phyloP scores from a whole-genome alignment of 1,139 yeast genomes.

The Geotrichum klebahnii region DNA sequence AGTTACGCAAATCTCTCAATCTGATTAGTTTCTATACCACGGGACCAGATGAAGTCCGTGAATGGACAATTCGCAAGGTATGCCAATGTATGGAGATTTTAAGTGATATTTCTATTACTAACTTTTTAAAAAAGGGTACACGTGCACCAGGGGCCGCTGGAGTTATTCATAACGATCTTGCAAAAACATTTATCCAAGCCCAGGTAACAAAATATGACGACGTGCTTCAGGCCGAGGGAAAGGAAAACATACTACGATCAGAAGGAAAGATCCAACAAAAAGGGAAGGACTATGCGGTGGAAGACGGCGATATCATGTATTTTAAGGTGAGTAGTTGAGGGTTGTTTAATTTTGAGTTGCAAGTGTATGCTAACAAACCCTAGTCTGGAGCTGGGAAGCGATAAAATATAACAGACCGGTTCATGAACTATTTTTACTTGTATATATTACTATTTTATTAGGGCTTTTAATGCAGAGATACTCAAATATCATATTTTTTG shows the following conservation, averaged over 20 bases:
- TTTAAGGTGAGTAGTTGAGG: slow-evolving; percentile 52
- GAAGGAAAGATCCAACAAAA: slow-evolving; percentile 35
- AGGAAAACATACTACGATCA: slow-evolving; percentile 32
- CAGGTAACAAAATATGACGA: slow-evolving; percentile 52
- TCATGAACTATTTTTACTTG: too few species aligned
- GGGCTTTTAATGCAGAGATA: too few species aligned
- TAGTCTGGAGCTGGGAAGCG: slow-evolving; percentile 43
- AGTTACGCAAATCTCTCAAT: slow-evolving; percentile 57
- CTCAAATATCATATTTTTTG: too few species aligned
- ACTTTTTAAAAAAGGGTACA: slow-evolving; percentile 41
- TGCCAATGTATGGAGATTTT: not conserved
- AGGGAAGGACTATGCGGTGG: slow-evolving; percentile 69
- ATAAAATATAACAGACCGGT: slow-evolving; percentile 26
- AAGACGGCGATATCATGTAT: slow-evolving; percentile 71
- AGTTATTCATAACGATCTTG: slow-evolving; percentile 75
- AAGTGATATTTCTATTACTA: not conserved
- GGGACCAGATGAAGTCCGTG: slow-evolving; percentile 74
- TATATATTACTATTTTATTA: not conserved
- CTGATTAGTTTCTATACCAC: slow-evolving; percentile 80
- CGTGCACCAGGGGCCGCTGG: slow-evolving; percentile 83
- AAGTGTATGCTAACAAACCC: not conserved
- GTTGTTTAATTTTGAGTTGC: not conserved
- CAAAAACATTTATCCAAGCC: slow-evolving; percentile 71
- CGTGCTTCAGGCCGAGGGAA: slow-evolving; percentile 32
- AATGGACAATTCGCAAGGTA: slow-evolving; percentile 65